Evolutionary conservation across 1,284 basidiomycete genomes (phyloP), one percentile per base, ranked within the genome.

Genomic region (Gymnopus androsaceus): DNA sequence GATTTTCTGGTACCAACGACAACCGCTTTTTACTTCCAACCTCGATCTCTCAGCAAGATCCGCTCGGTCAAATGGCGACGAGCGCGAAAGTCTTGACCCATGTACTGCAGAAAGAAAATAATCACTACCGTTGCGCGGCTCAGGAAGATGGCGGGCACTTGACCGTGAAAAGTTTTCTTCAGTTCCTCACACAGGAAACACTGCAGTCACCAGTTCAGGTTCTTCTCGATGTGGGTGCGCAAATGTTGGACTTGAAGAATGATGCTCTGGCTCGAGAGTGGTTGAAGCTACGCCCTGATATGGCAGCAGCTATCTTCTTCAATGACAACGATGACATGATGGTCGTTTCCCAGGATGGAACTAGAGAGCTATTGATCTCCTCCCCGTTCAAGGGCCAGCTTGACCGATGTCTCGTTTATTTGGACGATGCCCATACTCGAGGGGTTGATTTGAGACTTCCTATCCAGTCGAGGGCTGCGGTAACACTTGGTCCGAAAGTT

Each of bases 361-460:
- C 51, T 1, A 64, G 66, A 0, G 76, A 80, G 51, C 65, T 69
- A 1, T 63, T 85, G 1, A 46, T 66, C 3, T 71, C 75, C 4
- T 84, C 82, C 2, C 70, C 74, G 0, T 81, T 74, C 58, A 66
- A 62, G 2, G 67, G 73, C 36, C 73, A 74, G 52, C 64, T 83
- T 0, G 70, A 75, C 15, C 67, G 71, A 58, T 81, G 79, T 31
- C 58, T 82, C 3, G 61, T 83, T 2, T 84, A 85, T 56, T 74
- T 85, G 0, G 83, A 84, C 41, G 82, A 85, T 60, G 78, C 77
- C 1, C 82, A 84, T 57, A 84, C 83, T 0, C 67, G 83, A 27
- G 82, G 83, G 6, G 83, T 80, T 0, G 82, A 84, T 61, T 66
- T 84, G 15, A 82, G 76, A 40, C 66, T 84, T 31, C 81, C 82